phyloP scores from a whole-genome alignment of 2,329 filamentous ascomycete genomes.

The Aspergillus calidoustus region DNA sequence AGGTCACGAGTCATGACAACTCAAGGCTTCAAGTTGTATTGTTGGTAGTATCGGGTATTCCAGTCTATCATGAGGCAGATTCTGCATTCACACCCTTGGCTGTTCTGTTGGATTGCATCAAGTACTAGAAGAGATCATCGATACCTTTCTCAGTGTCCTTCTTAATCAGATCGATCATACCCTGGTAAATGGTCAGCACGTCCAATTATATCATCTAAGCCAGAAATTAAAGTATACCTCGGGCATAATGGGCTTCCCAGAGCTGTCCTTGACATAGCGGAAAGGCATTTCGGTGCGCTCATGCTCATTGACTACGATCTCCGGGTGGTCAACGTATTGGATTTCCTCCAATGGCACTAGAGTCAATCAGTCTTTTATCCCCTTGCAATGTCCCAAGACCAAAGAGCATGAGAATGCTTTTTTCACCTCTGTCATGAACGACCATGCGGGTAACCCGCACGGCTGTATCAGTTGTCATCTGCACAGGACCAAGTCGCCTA shows the following conservation, averaged over 20 bases:
- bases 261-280: constrained; percentile 79
- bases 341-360: constrained; percentile 78
- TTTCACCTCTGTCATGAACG: constrained; percentile 75
- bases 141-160: constrained; percentile 93
- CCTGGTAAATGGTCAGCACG: constrained; percentile 56
- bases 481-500: constrained; percentile 83
- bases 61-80: neutral
- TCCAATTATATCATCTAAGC: constrained; percentile 20
- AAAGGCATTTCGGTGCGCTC: constrained; percentile 99
- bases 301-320: constrained; percentile 85
- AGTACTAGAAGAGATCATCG: constrained; percentile 73
- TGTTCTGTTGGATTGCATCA: neutral
- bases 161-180: constrained; percentile 92
- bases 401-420: neutral
- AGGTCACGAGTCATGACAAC: neutral
- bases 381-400: neutral
- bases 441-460: constrained; percentile 91
- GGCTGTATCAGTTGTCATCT: constrained; percentile 98
- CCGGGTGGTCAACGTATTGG: constrained; percentile 83
- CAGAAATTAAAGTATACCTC: constrained; percentile 63
- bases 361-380: constrained; percentile 15
- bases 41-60: constrained; percentile 1
- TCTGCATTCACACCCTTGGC: neutral
- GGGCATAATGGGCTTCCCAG: constrained; percentile 88
- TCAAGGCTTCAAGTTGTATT: neutral